Conservation (phyloP, 805 yeast species). For the Lipomyces orientalis region DNA sequence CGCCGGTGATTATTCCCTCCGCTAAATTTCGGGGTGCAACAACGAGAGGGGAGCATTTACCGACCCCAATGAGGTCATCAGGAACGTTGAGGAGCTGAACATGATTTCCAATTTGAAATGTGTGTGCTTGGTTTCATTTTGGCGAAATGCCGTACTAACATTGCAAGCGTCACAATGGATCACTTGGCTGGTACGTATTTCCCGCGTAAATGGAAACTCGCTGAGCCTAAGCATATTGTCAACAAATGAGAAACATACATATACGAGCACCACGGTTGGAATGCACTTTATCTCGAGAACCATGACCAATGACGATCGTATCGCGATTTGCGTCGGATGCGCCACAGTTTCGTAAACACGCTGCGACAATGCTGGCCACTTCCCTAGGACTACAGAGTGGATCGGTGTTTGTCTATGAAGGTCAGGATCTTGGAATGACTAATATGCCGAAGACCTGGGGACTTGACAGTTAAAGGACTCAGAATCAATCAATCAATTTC, state of each 20-base stretch:
- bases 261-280: conserved; percentile 63
- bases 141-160: neutral
- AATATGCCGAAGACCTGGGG: conserved; percentile 49
- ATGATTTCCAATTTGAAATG: conserved; percentile 42
- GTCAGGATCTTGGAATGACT: conserved; percentile 56
- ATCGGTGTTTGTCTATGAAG: conserved; percentile 62
- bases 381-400: conserved; percentile 58
- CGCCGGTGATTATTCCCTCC: conserved; percentile 53
- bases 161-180: too few species aligned
- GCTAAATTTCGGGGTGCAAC: conserved; percentile 52
- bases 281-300: conserved; percentile 58
- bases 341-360: conserved; percentile 45
- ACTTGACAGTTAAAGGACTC: conserved; percentile 58
- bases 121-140: conserved; percentile 26
- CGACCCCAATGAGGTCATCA: conserved; percentile 39
- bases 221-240: conserved; percentile 26
- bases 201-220: conserved; percentile 19
- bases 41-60: conserved; percentile 55
- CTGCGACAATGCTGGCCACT: conserved; percentile 57
- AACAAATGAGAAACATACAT: conserved; percentile 44
- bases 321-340: conserved; percentile 58
- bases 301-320: conserved; percentile 65
- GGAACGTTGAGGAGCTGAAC: conserved; percentile 40
- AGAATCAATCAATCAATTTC: conserved; percentile 53
- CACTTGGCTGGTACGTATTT: conserved; percentile 19